Evolutionary conservation across 1,284 basidiomycete species (phyloP).

Genomic region (Ustilago trichophora): DNA sequence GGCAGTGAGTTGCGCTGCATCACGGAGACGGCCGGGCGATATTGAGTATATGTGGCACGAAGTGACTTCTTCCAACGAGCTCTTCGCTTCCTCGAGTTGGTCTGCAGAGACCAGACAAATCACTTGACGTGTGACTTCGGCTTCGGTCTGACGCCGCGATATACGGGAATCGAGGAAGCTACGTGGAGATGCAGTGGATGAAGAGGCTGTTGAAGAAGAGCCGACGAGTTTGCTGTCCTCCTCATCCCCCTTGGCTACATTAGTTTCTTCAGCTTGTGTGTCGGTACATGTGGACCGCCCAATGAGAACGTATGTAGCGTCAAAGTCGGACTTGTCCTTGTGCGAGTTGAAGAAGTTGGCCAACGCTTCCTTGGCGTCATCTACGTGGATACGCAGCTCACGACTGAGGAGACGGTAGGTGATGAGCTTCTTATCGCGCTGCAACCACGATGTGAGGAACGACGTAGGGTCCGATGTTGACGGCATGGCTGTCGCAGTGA

Average conservation of each 20-base stretch:
- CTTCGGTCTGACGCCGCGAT: conserved; percentile 9
- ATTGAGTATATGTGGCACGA: conserved; percentile 54
- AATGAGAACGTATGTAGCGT: conserved; percentile 42
- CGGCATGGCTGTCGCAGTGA: conserved; percentile 12
- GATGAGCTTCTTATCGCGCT: conserved; percentile 53
- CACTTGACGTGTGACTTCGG: conserved; percentile 11
- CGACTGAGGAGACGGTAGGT: conserved; percentile 57
- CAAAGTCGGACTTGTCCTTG: conserved; percentile 18
- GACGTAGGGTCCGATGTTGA: conserved; percentile 21
- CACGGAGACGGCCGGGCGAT: conserved; percentile 34
- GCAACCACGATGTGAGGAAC: conserved; percentile 45
- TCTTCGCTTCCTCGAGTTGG: conserved; percentile 32
- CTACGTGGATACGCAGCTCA: conserved; percentile 48
- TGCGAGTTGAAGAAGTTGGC: conserved; percentile 31
- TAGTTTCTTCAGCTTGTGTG: neutral
- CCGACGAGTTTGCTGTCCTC: conserved; percentile 15
- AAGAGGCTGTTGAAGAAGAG: conserved; percentile 12
- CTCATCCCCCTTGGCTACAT: neutral
- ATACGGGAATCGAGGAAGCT: conserved; percentile 26
- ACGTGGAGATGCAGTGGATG: conserved; percentile 13
- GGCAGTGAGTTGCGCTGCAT: conserved; percentile 45
- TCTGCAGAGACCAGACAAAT: conserved; percentile 31
- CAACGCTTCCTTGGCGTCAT: conserved; percentile 46
- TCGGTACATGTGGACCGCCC: conserved; percentile 12
- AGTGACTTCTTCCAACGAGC: conserved; percentile 11